phyloP scores from a whole-genome alignment of 2,329 filamentous ascomycete species.

The Zymoseptoria tritici region DNA sequence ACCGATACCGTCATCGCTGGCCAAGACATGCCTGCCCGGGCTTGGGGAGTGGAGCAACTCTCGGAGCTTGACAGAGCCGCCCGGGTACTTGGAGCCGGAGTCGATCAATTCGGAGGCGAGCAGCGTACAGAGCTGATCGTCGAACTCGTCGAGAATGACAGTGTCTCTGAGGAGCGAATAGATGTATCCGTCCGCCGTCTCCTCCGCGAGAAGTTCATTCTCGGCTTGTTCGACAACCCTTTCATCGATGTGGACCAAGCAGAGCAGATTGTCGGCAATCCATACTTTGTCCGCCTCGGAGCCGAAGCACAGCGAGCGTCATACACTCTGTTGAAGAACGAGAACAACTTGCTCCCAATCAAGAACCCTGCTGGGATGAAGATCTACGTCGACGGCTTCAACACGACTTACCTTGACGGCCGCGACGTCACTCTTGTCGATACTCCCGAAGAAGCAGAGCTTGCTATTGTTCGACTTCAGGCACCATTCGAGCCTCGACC shows the following conservation, averaged over 20 bases:
- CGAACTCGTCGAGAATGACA: constrained; percentile 38
- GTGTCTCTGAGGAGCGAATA: constrained; percentile 39
- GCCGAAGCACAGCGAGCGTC: constrained; percentile 33
- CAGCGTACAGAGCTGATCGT: constrained; percentile 42
- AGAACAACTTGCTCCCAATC: constrained; percentile 27
- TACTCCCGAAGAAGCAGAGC: constrained; percentile 34
- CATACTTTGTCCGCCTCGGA: constrained; percentile 36
- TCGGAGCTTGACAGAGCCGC: constrained; percentile 37
- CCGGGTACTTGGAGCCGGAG: constrained; percentile 44
- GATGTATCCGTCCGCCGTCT: constrained; percentile 42
- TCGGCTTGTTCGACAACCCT: constrained; percentile 47
- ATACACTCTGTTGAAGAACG: constrained; percentile 33
- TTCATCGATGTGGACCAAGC: constrained; percentile 43
- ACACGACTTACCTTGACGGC: constrained; percentile 26
- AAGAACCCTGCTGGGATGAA: constrained; percentile 18
- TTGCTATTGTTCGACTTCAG: constrained; percentile 35
- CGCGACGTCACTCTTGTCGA: constrained; percentile 30
- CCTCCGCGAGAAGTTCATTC: constrained; percentile 44
- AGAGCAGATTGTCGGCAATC: constrained; percentile 37
- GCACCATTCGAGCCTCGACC: constrained; percentile 37
- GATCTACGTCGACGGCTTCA: constrained; percentile 33
- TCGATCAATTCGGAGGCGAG: constrained; percentile 49
- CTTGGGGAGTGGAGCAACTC: constrained; percentile 45
- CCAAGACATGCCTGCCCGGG: constrained; percentile 42
- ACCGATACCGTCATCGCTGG: constrained; percentile 39